phyloP scores from a whole-genome alignment of 306 rosid species.

The Spatholobus suberectus region DNA sequence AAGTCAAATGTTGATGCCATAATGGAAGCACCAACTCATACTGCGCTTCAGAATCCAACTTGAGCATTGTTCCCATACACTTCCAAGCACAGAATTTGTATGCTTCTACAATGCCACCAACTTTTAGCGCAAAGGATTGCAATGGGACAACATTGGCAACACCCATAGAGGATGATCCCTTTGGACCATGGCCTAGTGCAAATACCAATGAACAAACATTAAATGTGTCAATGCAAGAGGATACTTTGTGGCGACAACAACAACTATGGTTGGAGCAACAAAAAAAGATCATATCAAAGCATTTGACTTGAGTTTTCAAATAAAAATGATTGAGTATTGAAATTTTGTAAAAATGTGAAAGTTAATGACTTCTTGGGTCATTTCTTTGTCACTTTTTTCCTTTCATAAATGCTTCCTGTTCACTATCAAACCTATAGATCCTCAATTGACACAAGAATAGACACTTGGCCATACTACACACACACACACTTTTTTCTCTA shows the following conservation, averaged over 20 bases:
- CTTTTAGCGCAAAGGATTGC: slow-evolving; percentile 27
- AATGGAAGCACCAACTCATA: slow-evolving; percentile 17
- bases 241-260: slow-evolving; percentile 53
- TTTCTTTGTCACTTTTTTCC: not conserved
- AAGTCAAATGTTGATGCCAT: not conserved
- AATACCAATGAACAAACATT: not conserved
- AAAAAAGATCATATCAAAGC: slow-evolving; percentile 75
- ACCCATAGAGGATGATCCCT: slow-evolving; percentile 56
- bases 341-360: not conserved
- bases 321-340: not conserved
- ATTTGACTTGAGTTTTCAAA: slow-evolving; percentile 41
- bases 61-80: not conserved
- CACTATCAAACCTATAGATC: no score
- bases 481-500: no score
- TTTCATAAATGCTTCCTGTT: not conserved
- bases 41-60: not conserved
- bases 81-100: not conserved
- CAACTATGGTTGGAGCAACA: slow-evolving; percentile 79
- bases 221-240: slow-evolving; percentile 46
- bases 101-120: slow-evolving; percentile 39
- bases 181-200: slow-evolving; percentile 48
- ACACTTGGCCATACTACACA: no score
- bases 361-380: not conserved
- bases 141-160: slow-evolving; percentile 8
- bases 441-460: no score